Base-by-base conservation (phyloP, 805 yeast species). In the Priceomyces carsonii region DNA sequence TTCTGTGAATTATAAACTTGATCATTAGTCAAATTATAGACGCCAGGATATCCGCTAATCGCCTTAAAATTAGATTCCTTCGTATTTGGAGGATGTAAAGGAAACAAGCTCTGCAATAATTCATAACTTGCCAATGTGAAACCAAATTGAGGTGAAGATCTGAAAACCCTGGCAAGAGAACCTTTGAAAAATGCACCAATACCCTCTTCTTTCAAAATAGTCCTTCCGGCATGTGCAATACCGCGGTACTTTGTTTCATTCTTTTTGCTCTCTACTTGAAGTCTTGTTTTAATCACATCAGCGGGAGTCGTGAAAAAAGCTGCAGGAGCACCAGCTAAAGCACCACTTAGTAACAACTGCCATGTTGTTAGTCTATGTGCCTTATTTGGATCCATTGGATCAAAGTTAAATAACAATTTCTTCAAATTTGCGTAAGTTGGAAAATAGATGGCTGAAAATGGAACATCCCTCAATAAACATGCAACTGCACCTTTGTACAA, bases 131-230 rank as follows among this genome's bases (percentile, higher is more conserved):
- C 98, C 52, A 91, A 75, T 5, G 99, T 91, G 66, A 90, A 90
- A 36, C 98, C 99, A 61, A 91, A 91, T 63, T 91, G 99, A 6
- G 99, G 99, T 1, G 97, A 89, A 4, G 97, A 90, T 64, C 98
- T 78, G 53, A 89, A 71, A 25, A 91, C 89, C 62, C 99, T 79
- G 5, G 98, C 98, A 39, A 90, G 77, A 24, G 97, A 95, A 52
- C 99, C 99, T 71, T 91, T 91, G 75, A 90, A 91, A 57, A 91
- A 85, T 8, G 96, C 95, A 42, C 70, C 63, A 39, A 82, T 63
- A 10, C 95, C 95, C 66, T 91, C 99, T 57, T 88, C 95, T 48
- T 65, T 77, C 48, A 80, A 58, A 38, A 91, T 89, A 3, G 85
- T 77, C 20, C 66, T 59, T 27, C 82, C 84, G 15, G 96, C 95